Evolutionary conservation across 208 protist species (phyloP), one percentile per base, ranked within the genome.

Genomic region (Kentomonas sorsogonicus): DNA sequence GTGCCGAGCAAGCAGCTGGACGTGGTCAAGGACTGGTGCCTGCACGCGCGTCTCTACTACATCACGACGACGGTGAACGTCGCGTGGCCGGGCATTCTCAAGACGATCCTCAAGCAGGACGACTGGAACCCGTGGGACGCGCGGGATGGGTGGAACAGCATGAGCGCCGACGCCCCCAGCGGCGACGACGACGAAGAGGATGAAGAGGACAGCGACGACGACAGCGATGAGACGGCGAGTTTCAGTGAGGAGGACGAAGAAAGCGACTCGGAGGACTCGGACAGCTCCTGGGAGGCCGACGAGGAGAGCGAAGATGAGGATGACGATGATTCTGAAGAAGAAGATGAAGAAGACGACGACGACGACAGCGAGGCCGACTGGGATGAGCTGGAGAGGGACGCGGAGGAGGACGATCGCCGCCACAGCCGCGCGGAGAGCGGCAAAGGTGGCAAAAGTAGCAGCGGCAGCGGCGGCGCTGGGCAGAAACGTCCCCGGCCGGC

Each of bases 151-250:
- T 91, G 83, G 83, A 72, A 76, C 10, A 63, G 79, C 11, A 48
- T 86, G 47, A 88, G 86, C 63, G 74, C 90, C 31, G 86, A 79
- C 30, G 65, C 53, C n/a, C 71, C 77, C 36, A 90, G 91, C 25
- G 91, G 92, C 18, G 93, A 96, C 15, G 88, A 96, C n/a, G 83
- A 90, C 31, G 86, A 88, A 29, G 76, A 67, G 26, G 68, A 70
- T 5, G 84, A 83, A 33, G 77, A 76, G 13, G 78, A 88, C 50
- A 72, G 71, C 11, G 77, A 87, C 52, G 74, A 74, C 30, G 88
- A 91, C 41, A 87, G 89, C 57, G n/a, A n/a, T n/a, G n/a, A n/a
- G n/a, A n/a, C n/a, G n/a, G n/a, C n/a, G n/a, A n/a, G n/a, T n/a
- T n/a, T n/a, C n/a, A n/a, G n/a, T n/a, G 79, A 88, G 66, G 83